A percentile compares a stretch with the other conserved stretches of the same genome.
Conservation (phyloP, 768 basidiomycete species). For the Chalciporus chontae region DNA sequence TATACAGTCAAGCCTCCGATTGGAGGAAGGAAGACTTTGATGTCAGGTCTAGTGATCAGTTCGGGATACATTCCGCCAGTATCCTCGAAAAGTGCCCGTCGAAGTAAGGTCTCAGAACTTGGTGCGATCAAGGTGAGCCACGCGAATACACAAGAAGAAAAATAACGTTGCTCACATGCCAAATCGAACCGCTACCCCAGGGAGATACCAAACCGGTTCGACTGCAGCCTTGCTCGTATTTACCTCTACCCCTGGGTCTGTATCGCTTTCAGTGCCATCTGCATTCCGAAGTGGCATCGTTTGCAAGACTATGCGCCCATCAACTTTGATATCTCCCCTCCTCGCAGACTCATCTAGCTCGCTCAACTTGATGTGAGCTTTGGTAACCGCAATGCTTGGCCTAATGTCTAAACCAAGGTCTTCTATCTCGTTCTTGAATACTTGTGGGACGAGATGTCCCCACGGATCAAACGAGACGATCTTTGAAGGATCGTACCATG, state of each 20-base stretch:
- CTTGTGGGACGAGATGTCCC: slow-evolving; percentile 80
- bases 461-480: slow-evolving; percentile 94
- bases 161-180: slow-evolving; percentile 56
- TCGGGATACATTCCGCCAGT: slow-evolving; percentile 97
- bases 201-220: slow-evolving; percentile 95
- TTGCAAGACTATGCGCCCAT: slow-evolving; percentile 79
- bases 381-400: slow-evolving; percentile 91
- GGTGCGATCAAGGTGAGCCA: neutral
- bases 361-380: slow-evolving; percentile 90
- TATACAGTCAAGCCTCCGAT: slow-evolving; percentile 91
- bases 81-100: slow-evolving; percentile 93
- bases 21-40: slow-evolving; percentile 94
- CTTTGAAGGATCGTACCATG: slow-evolving; percentile 74
- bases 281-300: slow-evolving; percentile 60
- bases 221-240: slow-evolving; percentile 90
- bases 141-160: neutral
- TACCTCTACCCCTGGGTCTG: slow-evolving; percentile 81
- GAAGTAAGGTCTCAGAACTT: slow-evolving; percentile 79
- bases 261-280: slow-evolving; percentile 55
- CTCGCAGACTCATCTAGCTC: slow-evolving; percentile 84
- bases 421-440: slow-evolving; percentile 61
- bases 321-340: slow-evolving; percentile 67
- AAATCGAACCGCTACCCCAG: slow-evolving; percentile 91
- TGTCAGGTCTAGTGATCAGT: slow-evolving; percentile 90
- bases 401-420: slow-evolving; percentile 75